Evolutionary conservation across 805 yeast genomes (phyloP).

Genomic region (Spathaspora arborariae): DNA sequence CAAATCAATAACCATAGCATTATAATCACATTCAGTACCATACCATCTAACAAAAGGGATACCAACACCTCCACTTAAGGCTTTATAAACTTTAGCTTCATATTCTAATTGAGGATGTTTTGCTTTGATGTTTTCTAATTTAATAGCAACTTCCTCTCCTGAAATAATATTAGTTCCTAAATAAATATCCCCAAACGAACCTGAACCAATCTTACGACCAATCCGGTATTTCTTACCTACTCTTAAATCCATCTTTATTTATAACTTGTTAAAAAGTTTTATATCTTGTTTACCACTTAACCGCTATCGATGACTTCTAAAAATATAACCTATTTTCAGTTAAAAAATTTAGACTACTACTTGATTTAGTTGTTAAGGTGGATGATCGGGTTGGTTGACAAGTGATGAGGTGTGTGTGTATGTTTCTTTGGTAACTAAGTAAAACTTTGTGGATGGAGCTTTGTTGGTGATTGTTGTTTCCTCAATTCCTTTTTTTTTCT

Average conservation of each 20-base stretch:
- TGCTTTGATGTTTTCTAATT: conserved; percentile 83
- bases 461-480: neutral
- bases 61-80: conserved; percentile 94
- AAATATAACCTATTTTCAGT: no score
- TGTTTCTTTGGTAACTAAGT: neutral
- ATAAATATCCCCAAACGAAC: conserved; percentile 96
- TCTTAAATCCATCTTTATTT: conserved; percentile 19
- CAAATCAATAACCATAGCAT: conserved; percentile 94
- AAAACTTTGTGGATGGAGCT: neutral
- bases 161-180: conserved; percentile 88
- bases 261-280: neutral
- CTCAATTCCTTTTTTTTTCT: neutral
- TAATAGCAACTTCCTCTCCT: conserved; percentile 97
- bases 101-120: conserved; percentile 96
- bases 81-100: conserved; percentile 93
- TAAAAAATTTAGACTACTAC: no score
- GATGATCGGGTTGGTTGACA: neutral
- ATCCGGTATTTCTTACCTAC: conserved; percentile 90
- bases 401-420: neutral
- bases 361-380: no score
- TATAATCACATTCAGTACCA: conserved; percentile 94
- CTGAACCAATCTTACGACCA: conserved; percentile 94
- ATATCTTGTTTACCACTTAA: no score
- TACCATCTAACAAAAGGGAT: conserved; percentile 94
- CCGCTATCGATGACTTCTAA: no score